phyloP scores from a whole-genome alignment of 1,284 basidiomycete species.

The Fomitopsis palustris region DNA sequence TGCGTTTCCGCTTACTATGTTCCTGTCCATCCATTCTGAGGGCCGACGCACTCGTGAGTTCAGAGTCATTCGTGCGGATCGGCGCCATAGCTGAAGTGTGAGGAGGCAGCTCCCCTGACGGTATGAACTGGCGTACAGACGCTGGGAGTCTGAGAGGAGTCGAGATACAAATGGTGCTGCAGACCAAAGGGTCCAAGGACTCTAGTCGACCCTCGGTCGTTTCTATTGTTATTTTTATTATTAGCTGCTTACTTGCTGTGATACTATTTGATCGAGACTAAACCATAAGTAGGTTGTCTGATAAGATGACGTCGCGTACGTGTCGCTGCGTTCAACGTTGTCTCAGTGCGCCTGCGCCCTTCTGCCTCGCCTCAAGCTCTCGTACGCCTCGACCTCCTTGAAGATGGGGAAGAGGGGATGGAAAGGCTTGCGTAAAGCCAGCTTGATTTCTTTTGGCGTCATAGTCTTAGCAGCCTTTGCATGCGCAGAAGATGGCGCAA shows the following conservation, averaged over 20 bases:
- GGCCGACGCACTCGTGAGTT: background rate
- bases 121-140: no score
- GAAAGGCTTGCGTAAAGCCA: slow-evolving; percentile 21
- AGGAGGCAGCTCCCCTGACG: no score
- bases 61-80: background rate
- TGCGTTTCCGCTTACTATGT: background rate
- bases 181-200: no score
- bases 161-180: no score
- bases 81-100: background rate
- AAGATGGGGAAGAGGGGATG: slow-evolving; percentile 12
- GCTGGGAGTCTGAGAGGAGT: no score
- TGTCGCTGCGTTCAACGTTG: background rate
- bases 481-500: slow-evolving; percentile 10
- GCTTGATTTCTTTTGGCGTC: slow-evolving; percentile 26
- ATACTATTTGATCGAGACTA: background rate
- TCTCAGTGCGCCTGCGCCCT: background rate
- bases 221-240: no score
- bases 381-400: background rate
- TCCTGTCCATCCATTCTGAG: background rate
- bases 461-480: slow-evolving; percentile 24
- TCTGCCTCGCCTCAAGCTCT: background rate
- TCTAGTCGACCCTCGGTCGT: no score
- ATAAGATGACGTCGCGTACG: slow-evolving; percentile 6
- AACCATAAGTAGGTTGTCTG: background rate
- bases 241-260: no score